These are phyloP conservation scores for Coprinopsis marcescibilis DNA, from an alignment of 768 basidiomycete genomes.

Conservation along the genomic window DNA sequence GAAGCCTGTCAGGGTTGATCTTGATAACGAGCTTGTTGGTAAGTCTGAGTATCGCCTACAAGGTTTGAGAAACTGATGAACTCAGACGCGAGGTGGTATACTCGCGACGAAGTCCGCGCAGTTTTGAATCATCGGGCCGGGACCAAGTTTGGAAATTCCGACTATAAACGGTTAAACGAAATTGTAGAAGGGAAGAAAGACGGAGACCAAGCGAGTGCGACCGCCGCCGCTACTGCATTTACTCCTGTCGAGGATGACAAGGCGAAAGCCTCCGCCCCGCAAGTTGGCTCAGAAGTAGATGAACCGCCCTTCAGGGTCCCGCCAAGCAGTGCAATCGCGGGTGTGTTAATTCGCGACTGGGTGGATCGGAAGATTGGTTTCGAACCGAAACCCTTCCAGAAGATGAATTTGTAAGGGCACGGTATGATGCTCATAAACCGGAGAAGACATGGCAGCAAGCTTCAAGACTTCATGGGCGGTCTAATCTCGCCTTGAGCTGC, in stretches of 20 bases:
- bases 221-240: constrained; percentile 16
- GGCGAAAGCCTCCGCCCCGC: constrained; percentile 8
- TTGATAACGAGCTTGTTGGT: constrained; percentile 97
- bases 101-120: constrained; percentile 60
- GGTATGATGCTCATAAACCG: too few species aligned
- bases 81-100: constrained; percentile 86
- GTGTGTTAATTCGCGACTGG: constrained; percentile 83
- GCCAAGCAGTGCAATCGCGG: constrained; percentile 71
- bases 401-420: too few species aligned
- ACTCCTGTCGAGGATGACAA: constrained; percentile 18
- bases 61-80: background rate
- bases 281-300: constrained; percentile 20
- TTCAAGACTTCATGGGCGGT: too few species aligned
- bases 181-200: constrained; percentile 29
- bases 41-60: constrained; percentile 17
- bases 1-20: constrained; percentile 72
- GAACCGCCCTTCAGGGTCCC: constrained; percentile 70
- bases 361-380: constrained; percentile 51
- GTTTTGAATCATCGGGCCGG: constrained; percentile 57
- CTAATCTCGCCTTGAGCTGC: too few species aligned
- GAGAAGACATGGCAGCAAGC: too few species aligned
- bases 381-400: too few species aligned
- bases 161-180: constrained; percentile 46
- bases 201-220: constrained; percentile 15
- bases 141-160: constrained; percentile 39